phyloP scores from a whole-genome alignment of 2,329 filamentous ascomycete species.

The Immersiporthe knoxdaviesiana region DNA sequence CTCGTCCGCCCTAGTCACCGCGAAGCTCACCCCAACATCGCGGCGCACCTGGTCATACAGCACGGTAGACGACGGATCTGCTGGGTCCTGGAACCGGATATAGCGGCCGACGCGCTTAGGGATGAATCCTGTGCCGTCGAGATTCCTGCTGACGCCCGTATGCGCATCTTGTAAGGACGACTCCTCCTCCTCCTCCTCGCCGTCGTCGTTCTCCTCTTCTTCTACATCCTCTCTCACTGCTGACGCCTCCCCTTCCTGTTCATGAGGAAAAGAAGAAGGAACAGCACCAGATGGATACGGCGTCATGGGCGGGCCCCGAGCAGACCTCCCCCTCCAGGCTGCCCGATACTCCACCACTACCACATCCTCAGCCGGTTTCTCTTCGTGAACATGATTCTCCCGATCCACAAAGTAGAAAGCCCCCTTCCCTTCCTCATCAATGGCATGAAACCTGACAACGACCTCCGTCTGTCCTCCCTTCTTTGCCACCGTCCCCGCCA shows the following conservation, averaged over 20 bases:
- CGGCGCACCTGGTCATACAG: neutral
- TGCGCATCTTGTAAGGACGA: neutral
- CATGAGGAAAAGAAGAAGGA: no score
- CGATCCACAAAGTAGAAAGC: neutral
- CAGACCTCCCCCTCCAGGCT: neutral
- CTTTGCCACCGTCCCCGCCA: neutral
- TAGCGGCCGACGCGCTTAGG: neutral
- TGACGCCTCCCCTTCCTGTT: no score
- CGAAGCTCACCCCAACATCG: neutral
- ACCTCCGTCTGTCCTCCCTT: neutral
- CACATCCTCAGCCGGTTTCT: neutral
- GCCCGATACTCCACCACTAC: neutral
- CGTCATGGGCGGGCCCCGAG: neutral
- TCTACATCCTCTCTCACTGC: no score
- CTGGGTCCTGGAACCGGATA: neutral
- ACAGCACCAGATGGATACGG: no score
- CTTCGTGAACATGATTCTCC: neutral
- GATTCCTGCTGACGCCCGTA: conserved; percentile 1
- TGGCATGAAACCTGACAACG: neutral
- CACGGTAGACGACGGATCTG: neutral
- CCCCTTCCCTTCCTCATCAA: neutral
- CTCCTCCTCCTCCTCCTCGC: no score
- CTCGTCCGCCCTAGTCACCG: neutral
- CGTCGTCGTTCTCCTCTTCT: no score
- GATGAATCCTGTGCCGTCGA: conserved; percentile 1